These are phyloP conservation scores for Cryphonectria radicalis DNA, from an alignment of 2,329 filamentous ascomycete genomes.

Conservation along the genomic window DNA sequence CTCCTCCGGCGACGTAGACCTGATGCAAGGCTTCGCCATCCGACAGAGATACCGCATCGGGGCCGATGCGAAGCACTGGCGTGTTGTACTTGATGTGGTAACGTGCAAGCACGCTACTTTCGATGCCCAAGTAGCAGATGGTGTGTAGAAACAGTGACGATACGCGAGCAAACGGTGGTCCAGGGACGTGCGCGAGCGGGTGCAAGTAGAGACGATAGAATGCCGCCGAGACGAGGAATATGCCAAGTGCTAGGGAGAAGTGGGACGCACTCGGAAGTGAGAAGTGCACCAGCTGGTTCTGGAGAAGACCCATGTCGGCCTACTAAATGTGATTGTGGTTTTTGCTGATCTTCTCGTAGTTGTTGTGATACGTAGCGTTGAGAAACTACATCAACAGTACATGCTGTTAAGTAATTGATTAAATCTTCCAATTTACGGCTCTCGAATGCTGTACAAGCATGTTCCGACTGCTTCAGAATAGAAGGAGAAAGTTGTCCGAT, in stretches of 20 bases:
- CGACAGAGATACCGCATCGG: slow-evolving; percentile 46
- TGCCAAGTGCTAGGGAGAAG: neutral
- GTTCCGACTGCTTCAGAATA: no score
- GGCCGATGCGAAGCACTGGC: slow-evolving; percentile 41
- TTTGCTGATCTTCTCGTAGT: no score
- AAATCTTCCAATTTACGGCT: no score
- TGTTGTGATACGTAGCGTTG: no score
- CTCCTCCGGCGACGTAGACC: slow-evolving; percentile 57
- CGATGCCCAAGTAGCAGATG: slow-evolving; percentile 32
- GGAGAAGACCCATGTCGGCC: neutral
- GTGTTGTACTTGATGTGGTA: slow-evolving; percentile 21
- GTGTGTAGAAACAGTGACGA: slow-evolving; percentile 29
- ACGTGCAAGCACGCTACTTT: slow-evolving; percentile 29
- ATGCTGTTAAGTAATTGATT: no score
- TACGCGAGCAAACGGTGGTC: slow-evolving; percentile 13
- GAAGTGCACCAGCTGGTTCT: neutral
- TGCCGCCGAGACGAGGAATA: neutral
- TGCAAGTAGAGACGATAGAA: slow-evolving; percentile 25
- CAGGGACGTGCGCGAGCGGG: slow-evolving; percentile 27
- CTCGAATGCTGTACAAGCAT: no score
- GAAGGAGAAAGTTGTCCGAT: no score
- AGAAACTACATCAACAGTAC: no score
- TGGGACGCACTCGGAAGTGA: neutral
- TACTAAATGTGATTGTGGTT: no score
- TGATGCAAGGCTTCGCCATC: slow-evolving; percentile 49